A percentile compares a stretch with the other conserved stretches of the same genome.
These are phyloP conservation scores for Spongispora temasekensis DNA, from an alignment of 1,284 basidiomycete species.

Conservation along the genomic window DNA sequence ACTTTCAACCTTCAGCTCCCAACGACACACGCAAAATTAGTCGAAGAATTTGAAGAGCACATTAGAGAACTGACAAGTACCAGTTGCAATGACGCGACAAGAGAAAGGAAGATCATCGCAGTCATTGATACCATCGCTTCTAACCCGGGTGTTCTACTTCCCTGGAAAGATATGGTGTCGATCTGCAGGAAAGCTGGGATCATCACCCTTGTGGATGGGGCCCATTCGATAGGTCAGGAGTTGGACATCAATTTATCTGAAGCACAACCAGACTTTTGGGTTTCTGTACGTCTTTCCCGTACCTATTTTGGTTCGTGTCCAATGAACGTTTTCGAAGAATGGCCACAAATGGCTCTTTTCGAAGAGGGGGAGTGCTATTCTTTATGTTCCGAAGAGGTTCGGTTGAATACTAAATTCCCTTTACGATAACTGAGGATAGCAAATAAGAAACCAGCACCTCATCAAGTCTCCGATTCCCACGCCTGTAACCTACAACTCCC, in stretches of 20 bases:
- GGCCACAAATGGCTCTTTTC: slow-evolving; percentile 85
- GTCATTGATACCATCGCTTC: slow-evolving; percentile 77
- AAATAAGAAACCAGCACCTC: slow-evolving; percentile 65
- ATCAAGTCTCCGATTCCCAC: slow-evolving; percentile 80
- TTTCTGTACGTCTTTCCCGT: slow-evolving; percentile 54
- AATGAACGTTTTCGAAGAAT: slow-evolving; percentile 47
- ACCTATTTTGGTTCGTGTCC: neutral
- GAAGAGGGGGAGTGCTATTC: slow-evolving; percentile 69
- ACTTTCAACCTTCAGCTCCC: slow-evolving; percentile 64
- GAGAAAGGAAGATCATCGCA: slow-evolving; percentile 57
- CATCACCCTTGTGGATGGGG: slow-evolving; percentile 78
- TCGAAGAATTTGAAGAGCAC: slow-evolving; percentile 55
- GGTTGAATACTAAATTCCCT: slow-evolving; percentile 10
- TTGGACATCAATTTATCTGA: slow-evolving; percentile 59
- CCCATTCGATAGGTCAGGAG: slow-evolving; percentile 80
- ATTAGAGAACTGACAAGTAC: slow-evolving; percentile 27
- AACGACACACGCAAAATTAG: slow-evolving; percentile 58
- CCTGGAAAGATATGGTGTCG: slow-evolving; percentile 78
- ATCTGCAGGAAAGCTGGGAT: slow-evolving; percentile 69
- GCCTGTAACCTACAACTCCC: slow-evolving; percentile 56
- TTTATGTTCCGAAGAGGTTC: slow-evolving; percentile 79
- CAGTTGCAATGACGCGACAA: slow-evolving; percentile 26
- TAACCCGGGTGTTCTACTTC: slow-evolving; percentile 70
- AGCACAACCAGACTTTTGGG: slow-evolving; percentile 76
- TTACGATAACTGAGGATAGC: neutral